A percentile compares a stretch with the other conserved stretches of the same genome.
phyloP scores from a whole-genome alignment of 2,329 filamentous ascomycete species.

The Xylaria sp. region DNA sequence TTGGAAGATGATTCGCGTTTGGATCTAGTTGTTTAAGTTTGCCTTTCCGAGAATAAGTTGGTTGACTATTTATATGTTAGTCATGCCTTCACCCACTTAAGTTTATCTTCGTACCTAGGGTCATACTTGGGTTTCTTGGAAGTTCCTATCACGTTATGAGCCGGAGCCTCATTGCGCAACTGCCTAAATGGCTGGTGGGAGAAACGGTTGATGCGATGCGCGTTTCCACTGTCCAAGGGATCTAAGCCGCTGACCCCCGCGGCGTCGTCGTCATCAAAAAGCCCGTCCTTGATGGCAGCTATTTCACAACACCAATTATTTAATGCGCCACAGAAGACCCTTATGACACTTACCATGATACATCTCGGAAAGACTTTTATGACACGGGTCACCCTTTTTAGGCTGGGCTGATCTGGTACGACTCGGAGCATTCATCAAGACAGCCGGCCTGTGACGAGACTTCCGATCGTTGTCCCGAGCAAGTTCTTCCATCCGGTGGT shows the following conservation, averaged over 20 bases:
- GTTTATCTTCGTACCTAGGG: conserved; percentile 19
- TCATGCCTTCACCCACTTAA: background rate
- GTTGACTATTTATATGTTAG: conserved; percentile 25
- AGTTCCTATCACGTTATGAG: background rate
- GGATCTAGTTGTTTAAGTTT: background rate
- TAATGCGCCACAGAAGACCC: background rate
- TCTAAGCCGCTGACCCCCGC: conserved; percentile 36
- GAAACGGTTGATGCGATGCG: conserved; percentile 34
- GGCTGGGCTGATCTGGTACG: too few species aligned
- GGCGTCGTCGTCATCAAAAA: conserved; percentile 40
- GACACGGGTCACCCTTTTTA: background rate
- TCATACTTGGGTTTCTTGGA: conserved; percentile 12
- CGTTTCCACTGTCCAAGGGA: conserved; percentile 39
- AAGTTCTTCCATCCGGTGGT: conserved; percentile 38
- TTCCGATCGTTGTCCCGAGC: conserved; percentile 14
- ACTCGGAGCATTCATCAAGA: background rate
- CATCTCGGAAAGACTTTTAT: background rate
- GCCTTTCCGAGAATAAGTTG: background rate
- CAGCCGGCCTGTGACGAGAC: background rate
- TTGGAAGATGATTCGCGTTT: background rate
- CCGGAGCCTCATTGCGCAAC: conserved; percentile 8
- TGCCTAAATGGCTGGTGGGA: background rate
- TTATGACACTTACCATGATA: conserved; percentile 35
- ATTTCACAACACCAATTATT: conserved; percentile 14
- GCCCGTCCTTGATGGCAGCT: conserved; percentile 36